Conservation (phyloP, 441 rosid genomes). For the Pelargonium exstipulatum region DNA sequence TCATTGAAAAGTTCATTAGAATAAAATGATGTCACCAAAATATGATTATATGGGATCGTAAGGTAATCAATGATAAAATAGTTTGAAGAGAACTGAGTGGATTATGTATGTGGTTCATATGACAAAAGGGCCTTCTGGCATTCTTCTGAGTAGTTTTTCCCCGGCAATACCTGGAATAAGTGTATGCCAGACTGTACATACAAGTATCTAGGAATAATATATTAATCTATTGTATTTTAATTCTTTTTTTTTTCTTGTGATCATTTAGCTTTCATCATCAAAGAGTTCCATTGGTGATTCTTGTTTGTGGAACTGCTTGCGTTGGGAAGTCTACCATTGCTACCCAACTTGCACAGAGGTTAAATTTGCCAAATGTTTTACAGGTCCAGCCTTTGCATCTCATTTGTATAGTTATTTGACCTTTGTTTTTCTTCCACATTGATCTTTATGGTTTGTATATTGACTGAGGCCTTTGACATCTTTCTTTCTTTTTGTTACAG, state of each 20-base stretch:
- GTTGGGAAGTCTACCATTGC: slow-evolving; percentile 98
- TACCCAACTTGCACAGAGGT: slow-evolving; percentile 95
- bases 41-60: not conserved
- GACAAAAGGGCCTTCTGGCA: not conserved
- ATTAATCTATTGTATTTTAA: slow-evolving; percentile 10
- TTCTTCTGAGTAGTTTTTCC: not conserved
- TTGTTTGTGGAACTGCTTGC: slow-evolving; percentile 98
- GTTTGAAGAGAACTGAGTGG: not conserved
- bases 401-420: slow-evolving; percentile 4
- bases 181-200: not conserved
- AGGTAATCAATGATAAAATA: not conserved
- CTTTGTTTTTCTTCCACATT: not conserved
- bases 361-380: slow-evolving; percentile 92
- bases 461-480: slow-evolving; percentile 19
- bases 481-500: slow-evolving; percentile 39
- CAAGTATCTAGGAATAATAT: slow-evolving; percentile 6
- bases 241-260: slow-evolving; percentile 9
- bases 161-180: too few species aligned
- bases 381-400: slow-evolving; percentile 44
- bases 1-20: not conserved
- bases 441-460: slow-evolving; percentile 8
- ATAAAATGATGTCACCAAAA: not conserved
- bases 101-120: not conserved
- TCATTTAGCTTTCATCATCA: slow-evolving; percentile 86
- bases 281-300: slow-evolving; percentile 93